Percentiles rank a stretch among this genome's conserved stretches.
Evolutionary conservation across 129 eudicot species (phyloP).

Genomic region (Lactuca sativa): DNA sequence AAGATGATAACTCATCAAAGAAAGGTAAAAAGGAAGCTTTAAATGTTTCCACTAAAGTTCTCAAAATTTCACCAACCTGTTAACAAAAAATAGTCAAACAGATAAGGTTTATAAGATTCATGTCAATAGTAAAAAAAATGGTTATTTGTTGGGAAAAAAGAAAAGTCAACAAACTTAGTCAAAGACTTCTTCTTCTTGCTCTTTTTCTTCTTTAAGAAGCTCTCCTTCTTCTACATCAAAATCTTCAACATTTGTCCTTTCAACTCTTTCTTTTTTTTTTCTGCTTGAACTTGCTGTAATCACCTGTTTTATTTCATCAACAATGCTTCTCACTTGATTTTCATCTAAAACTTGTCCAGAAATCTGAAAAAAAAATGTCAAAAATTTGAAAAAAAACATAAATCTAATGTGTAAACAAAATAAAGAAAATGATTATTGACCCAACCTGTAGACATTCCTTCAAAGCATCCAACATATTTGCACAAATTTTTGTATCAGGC

Average conservation of each 20-base stretch:
- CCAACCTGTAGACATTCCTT: slow-evolving; percentile 85
- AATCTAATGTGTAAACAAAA: too few relatives aligned
- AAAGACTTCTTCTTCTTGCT: slow-evolving; percentile 98
- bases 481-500: too few relatives aligned
- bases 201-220: slow-evolving; percentile 88
- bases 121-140: not conserved
- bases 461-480: too few relatives aligned
- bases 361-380: not conserved
- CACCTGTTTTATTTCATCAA: too few relatives aligned
- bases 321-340: too few relatives aligned
- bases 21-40: slow-evolving; percentile 38
- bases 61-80: slow-evolving; percentile 74
- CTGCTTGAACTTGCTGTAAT: too few relatives aligned
- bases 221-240: slow-evolving; percentile 97
- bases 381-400: not conserved
- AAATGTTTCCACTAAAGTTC: slow-evolving; percentile 63
- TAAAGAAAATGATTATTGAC: not conserved
- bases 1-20: slow-evolving; percentile 77
- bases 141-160: not conserved
- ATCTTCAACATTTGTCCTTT: too few relatives aligned
- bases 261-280: too few relatives aligned
- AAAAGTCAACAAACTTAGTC: slow-evolving; percentile 66
- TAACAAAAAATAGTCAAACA: not conserved
- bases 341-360: too few relatives aligned
- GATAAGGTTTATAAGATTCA: not conserved